phyloP scores from a whole-genome alignment of 2,329 filamentous ascomycete genomes.

The Cyphellophora europaea region DNA sequence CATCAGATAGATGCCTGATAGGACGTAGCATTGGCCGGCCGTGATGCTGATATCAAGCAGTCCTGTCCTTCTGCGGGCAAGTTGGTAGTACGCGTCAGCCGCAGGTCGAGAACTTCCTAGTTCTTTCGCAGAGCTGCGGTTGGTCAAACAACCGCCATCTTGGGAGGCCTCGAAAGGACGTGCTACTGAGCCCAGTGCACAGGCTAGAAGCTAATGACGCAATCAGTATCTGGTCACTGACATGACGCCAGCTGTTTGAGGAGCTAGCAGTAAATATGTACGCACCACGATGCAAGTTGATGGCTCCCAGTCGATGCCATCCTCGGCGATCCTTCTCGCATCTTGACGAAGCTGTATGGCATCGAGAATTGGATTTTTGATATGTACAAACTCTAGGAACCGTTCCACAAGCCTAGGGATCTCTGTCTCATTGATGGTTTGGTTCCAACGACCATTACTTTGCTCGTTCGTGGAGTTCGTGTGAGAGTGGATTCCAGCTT shows the following conservation, averaged over 20 bases:
- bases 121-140: background rate
- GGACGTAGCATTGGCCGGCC: constrained; percentile 41
- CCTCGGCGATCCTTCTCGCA: background rate
- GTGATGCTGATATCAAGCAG: constrained; percentile 30
- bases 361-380: constrained; percentile 3
- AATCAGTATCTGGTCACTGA: background rate
- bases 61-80: background rate
- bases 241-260: background rate
- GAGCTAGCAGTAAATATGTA: background rate
- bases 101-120: background rate
- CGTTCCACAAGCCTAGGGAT: background rate
- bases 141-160: background rate
- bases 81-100: background rate
- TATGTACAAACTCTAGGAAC: constrained; percentile 2
- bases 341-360: background rate
- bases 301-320: constrained; percentile 1
- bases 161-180: background rate
- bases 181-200: background rate
- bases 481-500: background rate
- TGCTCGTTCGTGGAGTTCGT: background rate
- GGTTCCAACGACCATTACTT: background rate
- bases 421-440: background rate
- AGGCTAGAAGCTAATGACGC: background rate
- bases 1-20: constrained; percentile 43
- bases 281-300: constrained; percentile 2